A percentile compares a stretch with the other conserved stretches of the same genome.
These are phyloP conservation scores for Piloderma croceum DNA, from an alignment of 768 basidiomycete genomes.

Conservation along the genomic window DNA sequence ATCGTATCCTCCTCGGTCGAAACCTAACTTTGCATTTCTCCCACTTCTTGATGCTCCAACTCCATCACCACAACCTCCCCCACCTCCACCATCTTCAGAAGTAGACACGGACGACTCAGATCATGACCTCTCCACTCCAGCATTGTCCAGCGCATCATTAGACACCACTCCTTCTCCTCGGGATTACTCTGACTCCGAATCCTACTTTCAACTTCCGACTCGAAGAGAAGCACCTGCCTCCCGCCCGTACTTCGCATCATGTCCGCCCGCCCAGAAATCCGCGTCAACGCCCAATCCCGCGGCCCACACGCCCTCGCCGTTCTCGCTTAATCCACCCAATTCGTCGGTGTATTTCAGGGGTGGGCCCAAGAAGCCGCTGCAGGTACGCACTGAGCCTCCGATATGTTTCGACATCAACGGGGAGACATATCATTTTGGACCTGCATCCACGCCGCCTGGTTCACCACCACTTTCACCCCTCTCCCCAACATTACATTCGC, in stretches of 20 bases:
- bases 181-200: background rate
- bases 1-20: constrained; percentile 15
- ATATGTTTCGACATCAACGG: too few relatives aligned
- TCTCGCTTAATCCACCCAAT: background rate
- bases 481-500: background rate
- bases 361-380: background rate
- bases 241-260: too few relatives aligned
- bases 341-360: background rate
- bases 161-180: background rate
- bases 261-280: background rate
- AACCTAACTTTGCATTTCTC: constrained; percentile 30
- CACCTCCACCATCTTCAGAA: too few relatives aligned
- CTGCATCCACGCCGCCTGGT: background rate
- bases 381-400: too few relatives aligned
- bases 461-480: background rate
- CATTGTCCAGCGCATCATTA: background rate
- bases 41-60: constrained; percentile 33
- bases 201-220: background rate
- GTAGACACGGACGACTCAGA: too few relatives aligned
- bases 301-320: background rate
- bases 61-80: constrained; percentile 8
- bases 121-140: background rate
- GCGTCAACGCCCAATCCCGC: background rate
- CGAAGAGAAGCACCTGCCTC: background rate
- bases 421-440: background rate